Base-by-base conservation (phyloP, 2,329 filamentous ascomycete genomes). In the Ophiobolus disseminans region DNA sequence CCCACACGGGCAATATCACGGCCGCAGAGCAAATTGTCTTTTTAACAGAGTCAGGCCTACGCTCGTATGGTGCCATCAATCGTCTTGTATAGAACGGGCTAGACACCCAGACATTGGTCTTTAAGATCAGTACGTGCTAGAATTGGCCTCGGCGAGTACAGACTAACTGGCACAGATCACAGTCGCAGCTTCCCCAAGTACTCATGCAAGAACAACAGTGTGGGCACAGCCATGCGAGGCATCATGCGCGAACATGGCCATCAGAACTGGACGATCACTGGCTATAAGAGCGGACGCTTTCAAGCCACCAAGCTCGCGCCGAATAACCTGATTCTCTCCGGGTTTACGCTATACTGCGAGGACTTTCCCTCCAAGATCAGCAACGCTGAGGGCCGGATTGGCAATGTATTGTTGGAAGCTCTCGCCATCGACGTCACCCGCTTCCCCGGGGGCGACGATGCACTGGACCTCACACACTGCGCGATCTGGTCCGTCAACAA, bases 381-480 rank as follows among this genome's bases (percentile, higher is more conserved):
- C 11, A 35, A 42, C 4, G 28, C 20, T n/a, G 30, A 16, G 2
- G 20, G 17, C 2, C 14, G 9, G 8, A 42, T 34, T 14, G 28
- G 16, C 4, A 23, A 34, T 19, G 36, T 60, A 6, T 36, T 37
- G 17, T 58, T 60, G 38, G 45, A 48, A 6, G 36, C 49, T n/a
- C 52, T 60, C 10, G 49, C 50, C 1, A 14, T 20, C 2, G 36
- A 40, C 17, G 54, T 60, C 4, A 43, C 53, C n/a, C n/a, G 36
- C 28, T 31, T 53, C 19, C 57, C 57, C 7, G 17, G 35, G 1
- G 53, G 48, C 5, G 9, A 31, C 10, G 52, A 61, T 40, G 57
- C 55, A 9, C 44, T 57, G 10, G 57, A 61, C 23, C 44, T 61
- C 13, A 61, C 57, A 0, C 44, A 48, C 25, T 52, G 47, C 20